Evolutionary conservation across 768 basidiomycete genomes (phyloP), one percentile per base, ranked within the genome.

Genomic region (Clitopilus passeckerianus): DNA sequence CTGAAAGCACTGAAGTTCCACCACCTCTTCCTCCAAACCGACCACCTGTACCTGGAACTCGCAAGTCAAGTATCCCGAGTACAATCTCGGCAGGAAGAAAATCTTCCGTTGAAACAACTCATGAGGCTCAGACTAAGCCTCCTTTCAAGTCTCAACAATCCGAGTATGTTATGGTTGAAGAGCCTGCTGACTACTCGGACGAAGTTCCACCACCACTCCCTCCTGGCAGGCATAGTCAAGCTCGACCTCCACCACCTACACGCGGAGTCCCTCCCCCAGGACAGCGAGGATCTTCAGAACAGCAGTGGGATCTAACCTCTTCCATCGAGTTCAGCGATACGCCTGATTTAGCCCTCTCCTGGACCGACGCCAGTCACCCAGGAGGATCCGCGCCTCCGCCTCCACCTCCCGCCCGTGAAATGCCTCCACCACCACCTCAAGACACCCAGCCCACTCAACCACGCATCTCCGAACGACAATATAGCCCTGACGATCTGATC

Each of bases 121-220:
- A 44, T 22, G 60, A 65, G 27, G 46, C 12, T 50, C 54, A 68
- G 14, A 66, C 65, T 43, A 68, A 66, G 61, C 34, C 68, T 15
- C 67, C 74, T 23, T 59, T 61, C 43, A 67, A 70, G 18, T 60
- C 66, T 57, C 60, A 61, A 4, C 79, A 75, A 16, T 78, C 79
- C 10, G 85, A 86, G 43, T 86, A 85, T 65, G 84, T 86, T 33
- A 81, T 88, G 77, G 85, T 87, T 0, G 86, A 86, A 56, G 81
- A 84, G 59, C 79, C 77, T 2, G 71, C 70, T 6, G 68, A 69
- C 5, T 65, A 65, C 27, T 67, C 76, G 34, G 70, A 68, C 0
- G 78, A 80, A 5, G 67, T 65, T 5, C 74, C 75, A 1, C 77
- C 81, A 10, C 82, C 80, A 7, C 80, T 82, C 1, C 81, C 83